A percentile compares a stretch with the other conserved stretches of the same genome.
These are phyloP conservation scores for Ophiostoma quercus DNA, from an alignment of 2,329 filamentous ascomycete species.

Conservation along the genomic window DNA sequence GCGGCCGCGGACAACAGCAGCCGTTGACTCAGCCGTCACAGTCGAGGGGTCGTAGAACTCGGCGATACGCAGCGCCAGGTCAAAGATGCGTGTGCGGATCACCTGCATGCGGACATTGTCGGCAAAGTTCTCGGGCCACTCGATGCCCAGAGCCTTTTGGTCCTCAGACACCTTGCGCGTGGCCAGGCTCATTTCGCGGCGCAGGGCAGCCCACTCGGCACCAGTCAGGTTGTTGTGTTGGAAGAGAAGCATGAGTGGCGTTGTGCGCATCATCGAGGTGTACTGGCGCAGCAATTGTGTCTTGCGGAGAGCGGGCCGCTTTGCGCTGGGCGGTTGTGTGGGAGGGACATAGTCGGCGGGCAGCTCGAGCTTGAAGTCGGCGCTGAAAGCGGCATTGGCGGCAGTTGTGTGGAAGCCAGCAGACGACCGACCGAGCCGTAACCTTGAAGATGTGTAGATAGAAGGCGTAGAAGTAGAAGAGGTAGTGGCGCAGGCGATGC, in stretches of 20 bases:
- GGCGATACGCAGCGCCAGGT: conserved; percentile 74
- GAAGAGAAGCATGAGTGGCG: conserved; percentile 81
- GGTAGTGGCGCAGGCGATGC: background rate
- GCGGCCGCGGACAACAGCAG: conserved; percentile 31
- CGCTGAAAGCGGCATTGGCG: background rate
- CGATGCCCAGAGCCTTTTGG: conserved; percentile 21
- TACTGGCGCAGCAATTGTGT: conserved; percentile 82
- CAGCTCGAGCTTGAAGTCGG: conserved; percentile 31
- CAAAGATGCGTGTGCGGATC: conserved; percentile 83
- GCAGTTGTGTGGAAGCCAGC: conserved; percentile 20
- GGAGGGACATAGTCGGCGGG: conserved; percentile 53
- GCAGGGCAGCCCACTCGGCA: conserved; percentile 66
- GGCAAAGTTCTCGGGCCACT: conserved; percentile 45
- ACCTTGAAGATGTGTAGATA: conserved; percentile 14
- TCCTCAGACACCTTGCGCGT: conserved; percentile 39
- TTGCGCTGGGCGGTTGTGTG: conserved; percentile 81
- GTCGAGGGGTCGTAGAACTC: conserved; percentile 66
- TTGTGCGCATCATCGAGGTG: conserved; percentile 78
- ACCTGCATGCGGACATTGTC: conserved; percentile 70
- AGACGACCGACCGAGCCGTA: background rate
- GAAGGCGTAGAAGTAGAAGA: background rate
- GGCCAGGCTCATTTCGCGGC: conserved; percentile 58
- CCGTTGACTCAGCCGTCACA: conserved; percentile 30
- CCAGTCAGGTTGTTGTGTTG: conserved; percentile 65
- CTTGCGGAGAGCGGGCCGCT: conserved; percentile 80